These are phyloP conservation scores for Exophiala calicioides DNA, from an alignment of 2,329 filamentous ascomycete species.

Conservation along the genomic window DNA sequence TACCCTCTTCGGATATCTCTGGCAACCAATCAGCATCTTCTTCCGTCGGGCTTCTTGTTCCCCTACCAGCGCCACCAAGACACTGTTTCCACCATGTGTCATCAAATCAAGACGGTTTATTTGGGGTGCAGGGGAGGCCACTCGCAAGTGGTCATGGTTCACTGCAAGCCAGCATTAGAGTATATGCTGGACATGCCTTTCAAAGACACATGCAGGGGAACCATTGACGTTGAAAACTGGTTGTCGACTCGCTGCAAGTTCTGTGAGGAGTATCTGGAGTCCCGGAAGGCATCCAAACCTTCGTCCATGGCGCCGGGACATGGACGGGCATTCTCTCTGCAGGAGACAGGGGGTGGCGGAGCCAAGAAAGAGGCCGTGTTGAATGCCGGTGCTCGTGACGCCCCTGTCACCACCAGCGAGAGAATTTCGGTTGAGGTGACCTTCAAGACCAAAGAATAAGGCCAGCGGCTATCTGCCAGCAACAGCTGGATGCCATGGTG, in stretches of 20 bases:
- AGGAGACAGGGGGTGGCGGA: slow-evolving; percentile 1
- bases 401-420: not conserved
- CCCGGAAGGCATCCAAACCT: not conserved
- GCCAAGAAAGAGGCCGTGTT: not conserved
- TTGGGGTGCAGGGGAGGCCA: slow-evolving; percentile 22
- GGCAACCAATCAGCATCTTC: too few species aligned
- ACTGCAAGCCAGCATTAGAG: slow-evolving; percentile 19
- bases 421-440: not conserved
- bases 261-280: slow-evolving; percentile 16
- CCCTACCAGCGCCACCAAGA: too few species aligned
- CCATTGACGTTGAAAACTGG: slow-evolving; percentile 18
- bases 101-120: slow-evolving; percentile 20
- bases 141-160: slow-evolving; percentile 9
- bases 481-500: not conserved
- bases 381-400: not conserved
- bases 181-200: slow-evolving; percentile 16
- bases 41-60: too few species aligned
- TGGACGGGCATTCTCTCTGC: slow-evolving; percentile 14
- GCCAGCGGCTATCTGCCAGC: too few species aligned
- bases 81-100: slow-evolving; percentile 25
- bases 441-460: not conserved
- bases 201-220: slow-evolving; percentile 13
- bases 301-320: slow-evolving; percentile 1
- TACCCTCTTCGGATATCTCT: too few species aligned
- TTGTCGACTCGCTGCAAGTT: slow-evolving; percentile 23